These are phyloP conservation scores for Malania oleifera DNA, from an alignment of 164 flowering plant genomes.

Conservation along the genomic window DNA sequence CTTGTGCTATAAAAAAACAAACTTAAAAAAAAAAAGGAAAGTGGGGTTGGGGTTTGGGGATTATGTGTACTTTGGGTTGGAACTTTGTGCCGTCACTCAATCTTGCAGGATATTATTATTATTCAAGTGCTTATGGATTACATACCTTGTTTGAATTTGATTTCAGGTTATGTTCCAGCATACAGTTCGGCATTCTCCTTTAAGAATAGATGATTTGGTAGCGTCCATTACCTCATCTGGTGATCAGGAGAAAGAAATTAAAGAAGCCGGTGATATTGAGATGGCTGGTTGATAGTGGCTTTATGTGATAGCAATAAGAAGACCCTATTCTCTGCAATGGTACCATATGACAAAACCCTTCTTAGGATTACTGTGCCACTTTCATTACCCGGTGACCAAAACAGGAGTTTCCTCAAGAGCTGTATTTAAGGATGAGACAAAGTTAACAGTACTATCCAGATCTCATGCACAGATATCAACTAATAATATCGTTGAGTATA, in stretches of 20 bases:
- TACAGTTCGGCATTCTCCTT: slow-evolving; percentile 69
- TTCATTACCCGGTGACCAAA: too few species aligned
- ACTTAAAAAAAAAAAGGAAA: too few species aligned
- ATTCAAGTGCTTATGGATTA: neutral
- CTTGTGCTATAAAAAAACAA: too few species aligned
- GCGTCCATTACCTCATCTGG: slow-evolving; percentile 40
- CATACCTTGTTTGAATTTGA: neutral
- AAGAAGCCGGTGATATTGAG: slow-evolving; percentile 37
- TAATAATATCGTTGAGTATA: too few species aligned
- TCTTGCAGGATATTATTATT: neutral
- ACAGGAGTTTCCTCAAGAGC: too few species aligned
- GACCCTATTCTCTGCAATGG: neutral
- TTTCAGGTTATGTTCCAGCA: slow-evolving; percentile 78
- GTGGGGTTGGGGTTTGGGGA: too few species aligned
- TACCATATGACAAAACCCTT: too few species aligned
- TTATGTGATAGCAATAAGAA: neutral
- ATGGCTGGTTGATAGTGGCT: slow-evolving; percentile 42
- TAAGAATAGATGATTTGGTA: slow-evolving; percentile 63
- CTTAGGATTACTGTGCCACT: too few species aligned
- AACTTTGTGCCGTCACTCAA: neutral
- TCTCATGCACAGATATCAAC: too few species aligned
- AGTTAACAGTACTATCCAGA: too few species aligned
- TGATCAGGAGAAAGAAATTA: slow-evolving; percentile 25
- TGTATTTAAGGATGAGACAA: too few species aligned
- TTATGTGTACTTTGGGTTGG: neutral